These are phyloP conservation scores for Aspergillus luchuensis DNA, from an alignment of 2,329 filamentous ascomycete species.

Conservation along the genomic window DNA sequence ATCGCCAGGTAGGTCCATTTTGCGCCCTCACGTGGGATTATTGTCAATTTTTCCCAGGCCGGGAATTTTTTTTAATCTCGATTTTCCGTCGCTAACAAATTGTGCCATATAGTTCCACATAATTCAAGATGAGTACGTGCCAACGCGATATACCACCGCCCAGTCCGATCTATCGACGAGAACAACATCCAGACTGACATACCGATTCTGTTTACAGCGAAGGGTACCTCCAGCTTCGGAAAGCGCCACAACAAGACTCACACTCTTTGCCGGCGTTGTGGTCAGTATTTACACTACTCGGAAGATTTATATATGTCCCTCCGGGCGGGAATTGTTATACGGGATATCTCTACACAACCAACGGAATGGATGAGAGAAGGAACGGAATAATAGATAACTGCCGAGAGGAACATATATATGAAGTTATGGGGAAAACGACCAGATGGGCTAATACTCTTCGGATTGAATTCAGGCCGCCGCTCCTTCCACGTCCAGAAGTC, in stretches of 20 bases:
- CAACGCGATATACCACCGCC: constrained; percentile 28
- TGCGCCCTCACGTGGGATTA: constrained; percentile 9
- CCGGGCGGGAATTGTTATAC: constrained; percentile 19
- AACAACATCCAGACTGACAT: constrained; percentile 46
- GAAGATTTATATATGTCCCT: constrained; percentile 12
- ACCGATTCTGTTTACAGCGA: constrained; percentile 53
- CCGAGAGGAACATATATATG: background rate
- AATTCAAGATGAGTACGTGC: constrained; percentile 62
- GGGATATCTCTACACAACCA: constrained; percentile 1
- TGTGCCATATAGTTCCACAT: constrained; percentile 36
- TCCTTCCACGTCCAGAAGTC: constrained; percentile 99
- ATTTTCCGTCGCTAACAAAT: constrained; percentile 27
- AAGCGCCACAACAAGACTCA: constrained; percentile 98
- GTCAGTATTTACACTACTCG: constrained; percentile 60
- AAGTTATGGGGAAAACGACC: background rate
- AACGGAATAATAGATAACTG: constrained; percentile 11
- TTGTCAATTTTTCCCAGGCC: constrained; percentile 8
- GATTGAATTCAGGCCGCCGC: constrained; percentile 69
- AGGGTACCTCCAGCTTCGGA: constrained; percentile 72
- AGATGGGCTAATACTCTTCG: constrained; percentile 34
- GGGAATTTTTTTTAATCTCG: constrained; percentile 14
- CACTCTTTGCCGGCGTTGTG: constrained; percentile 97
- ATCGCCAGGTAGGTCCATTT: constrained; percentile 44
- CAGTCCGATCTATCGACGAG: constrained; percentile 26
- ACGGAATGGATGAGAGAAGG: constrained; percentile 3